Evolutionary conservation across 805 yeast species (phyloP).

Genomic region (Wickerhamiella azymoides): DNA sequence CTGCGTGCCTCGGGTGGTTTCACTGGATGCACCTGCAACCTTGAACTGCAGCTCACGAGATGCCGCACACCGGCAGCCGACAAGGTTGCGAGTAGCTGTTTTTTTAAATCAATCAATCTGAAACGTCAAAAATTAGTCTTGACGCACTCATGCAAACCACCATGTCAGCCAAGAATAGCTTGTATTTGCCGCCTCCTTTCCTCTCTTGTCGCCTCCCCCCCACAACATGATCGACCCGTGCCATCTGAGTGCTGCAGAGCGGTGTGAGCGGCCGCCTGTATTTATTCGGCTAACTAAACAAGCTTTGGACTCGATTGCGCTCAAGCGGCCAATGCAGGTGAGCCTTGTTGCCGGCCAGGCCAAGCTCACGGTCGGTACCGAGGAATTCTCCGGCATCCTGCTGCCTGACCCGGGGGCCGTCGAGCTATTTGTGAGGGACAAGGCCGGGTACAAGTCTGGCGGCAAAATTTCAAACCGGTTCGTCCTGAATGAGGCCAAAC

Average conservation of each 20-base stretch:
- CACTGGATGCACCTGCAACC: too few relatives aligned
- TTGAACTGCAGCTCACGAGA: too few relatives aligned
- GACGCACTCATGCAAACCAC: not conserved
- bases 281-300: constrained; percentile 14
- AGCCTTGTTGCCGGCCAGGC: constrained; percentile 11
- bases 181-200: not conserved
- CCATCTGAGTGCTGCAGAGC: constrained; percentile 1
- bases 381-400: constrained; percentile 12
- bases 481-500: not conserved
- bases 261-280: constrained; percentile 17
- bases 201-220: not conserved
- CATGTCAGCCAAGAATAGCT: not conserved
- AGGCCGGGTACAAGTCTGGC: constrained; percentile 8
- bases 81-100: not conserved
- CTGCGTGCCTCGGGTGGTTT: too few relatives aligned
- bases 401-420: constrained; percentile 17
- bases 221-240: constrained; percentile 3
- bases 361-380: constrained; percentile 10
- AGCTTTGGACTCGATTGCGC: constrained; percentile 6
- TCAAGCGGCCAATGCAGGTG: constrained; percentile 6
- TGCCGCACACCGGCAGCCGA: not conserved
- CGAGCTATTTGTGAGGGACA: constrained; percentile 11
- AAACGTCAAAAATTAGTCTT: too few relatives aligned
- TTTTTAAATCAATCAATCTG: not conserved
- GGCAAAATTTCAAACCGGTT: constrained; percentile 15